These are phyloP conservation scores for Teunomyces lycoperdinae DNA, from an alignment of 805 yeast species.

Conservation along the genomic window DNA sequence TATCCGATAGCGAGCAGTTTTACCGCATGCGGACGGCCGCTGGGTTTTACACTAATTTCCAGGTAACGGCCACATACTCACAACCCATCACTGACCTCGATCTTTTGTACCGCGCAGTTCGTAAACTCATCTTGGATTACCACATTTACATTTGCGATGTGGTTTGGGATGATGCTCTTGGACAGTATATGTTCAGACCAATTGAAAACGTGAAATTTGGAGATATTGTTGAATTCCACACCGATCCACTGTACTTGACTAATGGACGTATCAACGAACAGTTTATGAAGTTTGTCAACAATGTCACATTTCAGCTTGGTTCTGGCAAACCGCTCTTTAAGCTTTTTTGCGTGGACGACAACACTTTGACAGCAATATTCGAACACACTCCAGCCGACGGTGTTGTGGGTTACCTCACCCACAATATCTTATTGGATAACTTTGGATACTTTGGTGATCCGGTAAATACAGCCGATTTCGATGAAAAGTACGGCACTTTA, in stretches of 20 bases:
- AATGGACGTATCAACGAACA: constrained; percentile 24
- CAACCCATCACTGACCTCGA: constrained; percentile 13
- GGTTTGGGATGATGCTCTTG: constrained; percentile 12
- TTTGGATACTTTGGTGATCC: constrained; percentile 17
- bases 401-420: constrained; percentile 31
- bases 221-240: constrained; percentile 21
- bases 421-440: constrained; percentile 31
- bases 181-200: constrained; percentile 21
- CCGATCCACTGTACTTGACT: constrained; percentile 8
- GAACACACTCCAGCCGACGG: constrained; percentile 44
- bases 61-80: constrained; percentile 31
- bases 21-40: constrained; percentile 30
- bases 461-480: constrained; percentile 6
- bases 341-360: constrained; percentile 20
- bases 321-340: constrained; percentile 28
- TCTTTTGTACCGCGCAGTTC: constrained; percentile 23
- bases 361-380: constrained; percentile 22
- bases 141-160: constrained; percentile 33
- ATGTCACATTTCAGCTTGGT: constrained; percentile 18
- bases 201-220: constrained; percentile 19
- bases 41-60: constrained; percentile 32
- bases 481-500: constrained; percentile 9
- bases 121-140: constrained; percentile 33
- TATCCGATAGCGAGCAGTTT: constrained; percentile 32
- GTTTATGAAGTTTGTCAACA: constrained; percentile 23